Evolutionary conservation across 2,329 filamentous ascomycete genomes (phyloP).

Genomic region (Diaporthe destruens): DNA sequence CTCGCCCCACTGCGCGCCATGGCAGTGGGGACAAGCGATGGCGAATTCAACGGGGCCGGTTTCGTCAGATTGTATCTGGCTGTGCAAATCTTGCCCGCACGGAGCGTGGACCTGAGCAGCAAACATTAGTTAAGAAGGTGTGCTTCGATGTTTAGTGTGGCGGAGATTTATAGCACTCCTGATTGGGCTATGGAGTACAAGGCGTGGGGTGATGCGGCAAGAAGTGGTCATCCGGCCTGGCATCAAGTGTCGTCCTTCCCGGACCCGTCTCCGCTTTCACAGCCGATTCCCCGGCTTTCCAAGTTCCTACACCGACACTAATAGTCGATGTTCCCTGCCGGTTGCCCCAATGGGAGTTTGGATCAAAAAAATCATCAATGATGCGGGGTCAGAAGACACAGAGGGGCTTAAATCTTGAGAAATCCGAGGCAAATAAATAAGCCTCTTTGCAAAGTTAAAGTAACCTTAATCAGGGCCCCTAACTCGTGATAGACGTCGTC

Average conservation of each 20-base stretch:
- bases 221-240: background rate
- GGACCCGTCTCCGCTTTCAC: background rate
- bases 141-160: background rate
- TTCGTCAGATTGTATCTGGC: background rate
- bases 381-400: background rate
- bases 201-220: background rate
- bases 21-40: background rate
- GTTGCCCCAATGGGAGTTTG: background rate
- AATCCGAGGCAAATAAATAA: background rate
- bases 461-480: background rate
- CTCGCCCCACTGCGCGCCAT: background rate
- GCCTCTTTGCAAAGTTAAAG: background rate
- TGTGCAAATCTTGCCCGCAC: background rate
- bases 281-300: background rate
- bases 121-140: background rate
- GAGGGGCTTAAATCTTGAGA: background rate
- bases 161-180: too few species aligned
- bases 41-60: slow-evolving; percentile 6
- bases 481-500: background rate
- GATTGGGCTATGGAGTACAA: background rate
- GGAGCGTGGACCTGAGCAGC: background rate
- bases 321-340: background rate
- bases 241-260: too few species aligned
- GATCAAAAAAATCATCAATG: background rate
- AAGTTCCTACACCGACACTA: background rate